Evolutionary conservation across 305 asterid genomes (phyloP).

Genomic region (Solanum chacoense): DNA sequence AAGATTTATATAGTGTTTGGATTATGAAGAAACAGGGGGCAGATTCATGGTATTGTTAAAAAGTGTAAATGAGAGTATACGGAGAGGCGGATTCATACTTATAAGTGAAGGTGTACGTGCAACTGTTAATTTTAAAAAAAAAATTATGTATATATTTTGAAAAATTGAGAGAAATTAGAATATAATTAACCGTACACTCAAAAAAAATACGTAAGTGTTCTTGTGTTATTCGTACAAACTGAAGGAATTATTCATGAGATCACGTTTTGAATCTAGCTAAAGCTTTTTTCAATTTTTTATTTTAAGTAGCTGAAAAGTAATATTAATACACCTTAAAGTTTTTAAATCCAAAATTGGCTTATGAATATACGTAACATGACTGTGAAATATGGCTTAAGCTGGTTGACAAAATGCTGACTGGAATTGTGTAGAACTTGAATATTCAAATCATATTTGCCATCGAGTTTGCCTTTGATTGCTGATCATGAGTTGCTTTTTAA

Average conservation of each 20-base stretch:
- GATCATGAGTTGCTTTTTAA: background rate
- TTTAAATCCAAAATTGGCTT: no score
- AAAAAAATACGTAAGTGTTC: rapidly evolving
- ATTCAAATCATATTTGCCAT: background rate
- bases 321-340: background rate
- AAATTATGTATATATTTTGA: no score
- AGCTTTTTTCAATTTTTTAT: no score
- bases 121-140: no score
- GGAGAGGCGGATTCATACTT: no score
- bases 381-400: no score
- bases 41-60: background rate
- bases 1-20: background rate
- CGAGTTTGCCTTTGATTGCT: background rate
- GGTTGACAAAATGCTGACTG: background rate
- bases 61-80: background rate
- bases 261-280: no score
- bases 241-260: no score
- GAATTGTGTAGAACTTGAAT: background rate
- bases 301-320: no score
- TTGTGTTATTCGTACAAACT: no score
- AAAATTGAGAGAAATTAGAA: no score
- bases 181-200: rapidly evolving
- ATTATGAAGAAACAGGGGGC: background rate
- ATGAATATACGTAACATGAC: background rate
- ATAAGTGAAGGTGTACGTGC: no score